Conservation (phyloP, 176 grass and related monocot genomes). For the Avena eriantha region DNA sequence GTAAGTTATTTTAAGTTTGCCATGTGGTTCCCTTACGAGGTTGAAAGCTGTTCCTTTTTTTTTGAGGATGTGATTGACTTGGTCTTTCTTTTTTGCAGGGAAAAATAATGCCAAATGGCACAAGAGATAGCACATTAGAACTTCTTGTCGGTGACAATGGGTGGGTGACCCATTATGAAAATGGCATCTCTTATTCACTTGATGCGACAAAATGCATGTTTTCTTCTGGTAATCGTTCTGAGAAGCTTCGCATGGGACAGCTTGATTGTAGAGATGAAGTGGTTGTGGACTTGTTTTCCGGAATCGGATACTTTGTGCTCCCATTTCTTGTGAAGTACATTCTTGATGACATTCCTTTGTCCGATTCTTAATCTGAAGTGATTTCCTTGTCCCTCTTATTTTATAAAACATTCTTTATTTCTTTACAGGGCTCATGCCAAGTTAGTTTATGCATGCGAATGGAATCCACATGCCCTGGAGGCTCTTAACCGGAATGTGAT, state of each 20-base stretch:
- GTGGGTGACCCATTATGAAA: slow-evolving; percentile 89
- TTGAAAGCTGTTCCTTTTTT: slow-evolving; percentile 29
- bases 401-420: slow-evolving; percentile 4
- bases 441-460: slow-evolving; percentile 94
- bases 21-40: neutral
- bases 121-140: slow-evolving; percentile 91
- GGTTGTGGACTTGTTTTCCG: slow-evolving; percentile 90
- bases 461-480: slow-evolving; percentile 87
- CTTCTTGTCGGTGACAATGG: slow-evolving; percentile 77
- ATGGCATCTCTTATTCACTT: slow-evolving; percentile 83
- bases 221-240: slow-evolving; percentile 93
- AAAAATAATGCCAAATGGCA: slow-evolving; percentile 80
- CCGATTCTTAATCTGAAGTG: neutral
- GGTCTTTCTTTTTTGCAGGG: slow-evolving; percentile 56
- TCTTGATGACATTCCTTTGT: slow-evolving; percentile 4
- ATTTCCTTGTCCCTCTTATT: neutral
- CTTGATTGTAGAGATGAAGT: slow-evolving; percentile 84
- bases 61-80: slow-evolving; percentile 19
- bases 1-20: slow-evolving; percentile 51
- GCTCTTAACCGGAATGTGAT: slow-evolving; percentile 73
- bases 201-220: slow-evolving; percentile 98
- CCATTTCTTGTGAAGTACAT: slow-evolving; percentile 96
- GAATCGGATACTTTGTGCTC: slow-evolving; percentile 96
- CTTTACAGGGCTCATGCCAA: slow-evolving; percentile 80
- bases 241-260: slow-evolving; percentile 85